These are phyloP conservation scores for Puccinia novopanici DNA, from an alignment of 1,284 basidiomycete genomes.

Conservation along the genomic window DNA sequence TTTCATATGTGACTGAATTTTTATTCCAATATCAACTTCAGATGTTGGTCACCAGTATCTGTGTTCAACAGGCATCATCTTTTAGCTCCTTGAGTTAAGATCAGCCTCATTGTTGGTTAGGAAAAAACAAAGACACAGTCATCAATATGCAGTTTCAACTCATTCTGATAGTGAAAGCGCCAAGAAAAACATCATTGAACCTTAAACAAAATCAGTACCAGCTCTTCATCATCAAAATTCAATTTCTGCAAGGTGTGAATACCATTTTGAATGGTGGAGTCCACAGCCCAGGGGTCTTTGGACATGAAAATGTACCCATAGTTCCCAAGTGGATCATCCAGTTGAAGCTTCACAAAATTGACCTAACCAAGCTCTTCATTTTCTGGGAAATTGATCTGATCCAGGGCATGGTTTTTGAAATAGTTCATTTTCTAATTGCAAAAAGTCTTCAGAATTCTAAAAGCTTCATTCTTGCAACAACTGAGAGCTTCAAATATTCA, in stretches of 20 bases:
- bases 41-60: not conserved
- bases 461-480: not conserved
- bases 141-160: not conserved
- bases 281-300: constrained; percentile 10
- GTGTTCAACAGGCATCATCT: too few species aligned
- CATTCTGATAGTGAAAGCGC: not conserved
- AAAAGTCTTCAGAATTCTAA: not conserved
- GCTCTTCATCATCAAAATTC: not conserved
- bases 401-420: not conserved
- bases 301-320: not conserved
- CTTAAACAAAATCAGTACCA: not conserved
- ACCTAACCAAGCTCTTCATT: not conserved
- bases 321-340: constrained; percentile 14
- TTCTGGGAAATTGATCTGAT: not conserved
- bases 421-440: not conserved
- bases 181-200: not conserved
- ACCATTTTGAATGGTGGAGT: constrained; percentile 5
- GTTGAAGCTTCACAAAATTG: not conserved
- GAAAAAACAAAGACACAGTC: constrained; percentile 9
- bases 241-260: not conserved
- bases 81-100: too few species aligned
- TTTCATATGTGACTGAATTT: too few species aligned
- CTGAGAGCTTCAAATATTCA: constrained; percentile 14
- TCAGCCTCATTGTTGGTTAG: not conserved
- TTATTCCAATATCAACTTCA: too few species aligned